Evolutionary conservation across 2,329 filamentous ascomycete species (phyloP).

Genomic region (Microascus cirrosus): DNA sequence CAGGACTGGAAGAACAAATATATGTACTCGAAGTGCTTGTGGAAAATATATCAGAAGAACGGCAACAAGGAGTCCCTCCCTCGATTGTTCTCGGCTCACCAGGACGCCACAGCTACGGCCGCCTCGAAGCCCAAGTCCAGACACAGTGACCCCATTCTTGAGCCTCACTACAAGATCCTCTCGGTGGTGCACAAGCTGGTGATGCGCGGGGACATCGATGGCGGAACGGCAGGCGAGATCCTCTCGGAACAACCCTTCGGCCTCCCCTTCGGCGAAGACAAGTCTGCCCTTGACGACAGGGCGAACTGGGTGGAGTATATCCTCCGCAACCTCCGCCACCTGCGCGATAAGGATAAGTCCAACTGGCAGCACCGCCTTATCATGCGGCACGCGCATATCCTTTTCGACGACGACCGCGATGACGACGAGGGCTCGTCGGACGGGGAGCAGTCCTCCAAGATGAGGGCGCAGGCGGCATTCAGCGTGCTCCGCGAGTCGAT

Average conservation of each 20-base stretch:
- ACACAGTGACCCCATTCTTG: constrained; percentile 66
- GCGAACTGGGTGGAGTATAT: constrained; percentile 52
- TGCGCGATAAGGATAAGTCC: constrained; percentile 69
- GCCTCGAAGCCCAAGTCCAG: constrained; percentile 41
- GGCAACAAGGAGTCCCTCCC: constrained; percentile 30
- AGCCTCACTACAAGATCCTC: constrained; percentile 87
- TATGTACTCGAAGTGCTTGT: constrained; percentile 51
- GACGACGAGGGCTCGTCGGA: constrained; percentile 19
- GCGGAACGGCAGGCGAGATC: constrained; percentile 38
- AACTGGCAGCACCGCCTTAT: constrained; percentile 95
- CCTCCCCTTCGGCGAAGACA: constrained; percentile 28
- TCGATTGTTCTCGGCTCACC: constrained; percentile 34
- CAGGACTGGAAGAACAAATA: constrained; percentile 50
- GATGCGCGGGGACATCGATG: constrained; percentile 32
- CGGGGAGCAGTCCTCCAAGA: constrained; percentile 16
- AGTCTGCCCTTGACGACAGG: constrained; percentile 37
- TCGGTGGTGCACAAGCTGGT: constrained; percentile 76
- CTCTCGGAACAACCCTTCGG: constrained; percentile 46
- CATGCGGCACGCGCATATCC: constrained; percentile 53
- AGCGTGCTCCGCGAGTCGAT: constrained; percentile 59
- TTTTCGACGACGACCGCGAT: constrained; percentile 30
- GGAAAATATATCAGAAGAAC: constrained; percentile 49
- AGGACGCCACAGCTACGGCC: constrained; percentile 38
- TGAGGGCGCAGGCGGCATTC: constrained; percentile 68
- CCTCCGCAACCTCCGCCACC: constrained; percentile 35